Percentiles rank a stretch among this genome's conserved stretches.
Conservation (phyloP, 768 basidiomycete genomes). For the Mycena maculata region DNA sequence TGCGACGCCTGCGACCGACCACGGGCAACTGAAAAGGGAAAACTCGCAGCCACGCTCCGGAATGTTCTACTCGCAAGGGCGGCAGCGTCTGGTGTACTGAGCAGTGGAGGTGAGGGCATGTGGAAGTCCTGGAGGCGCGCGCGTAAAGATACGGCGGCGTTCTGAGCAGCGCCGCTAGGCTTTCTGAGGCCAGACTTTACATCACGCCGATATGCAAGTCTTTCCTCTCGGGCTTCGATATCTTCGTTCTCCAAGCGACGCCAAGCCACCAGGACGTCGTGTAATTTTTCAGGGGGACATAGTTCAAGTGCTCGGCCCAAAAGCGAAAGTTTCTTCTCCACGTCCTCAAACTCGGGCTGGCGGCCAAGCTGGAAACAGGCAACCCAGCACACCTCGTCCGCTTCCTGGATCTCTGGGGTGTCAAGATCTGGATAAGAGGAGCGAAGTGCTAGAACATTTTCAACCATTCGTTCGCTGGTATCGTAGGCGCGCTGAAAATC, state of each 20-base stretch:
- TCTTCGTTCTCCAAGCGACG: slow-evolving; percentile 77
- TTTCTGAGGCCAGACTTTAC: slow-evolving; percentile 31
- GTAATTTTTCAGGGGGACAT: slow-evolving; percentile 84
- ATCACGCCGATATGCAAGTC: slow-evolving; percentile 45
- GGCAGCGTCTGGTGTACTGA: slow-evolving; percentile 82
- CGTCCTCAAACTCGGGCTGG: slow-evolving; percentile 79
- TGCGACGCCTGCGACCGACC: slow-evolving; percentile 53
- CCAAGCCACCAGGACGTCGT: slow-evolving; percentile 85
- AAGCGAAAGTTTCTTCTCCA: slow-evolving; percentile 72
- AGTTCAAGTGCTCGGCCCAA: slow-evolving; percentile 87
- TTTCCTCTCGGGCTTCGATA: slow-evolving; percentile 61
- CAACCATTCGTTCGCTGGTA: slow-evolving; percentile 77
- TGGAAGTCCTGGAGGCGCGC: slow-evolving; percentile 73
- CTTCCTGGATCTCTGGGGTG: slow-evolving; percentile 63
- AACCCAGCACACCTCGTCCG: slow-evolving; percentile 89
- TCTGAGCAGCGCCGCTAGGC: slow-evolving; percentile 42
- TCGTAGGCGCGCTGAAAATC: slow-evolving; percentile 84
- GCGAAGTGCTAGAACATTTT: slow-evolving; percentile 64
- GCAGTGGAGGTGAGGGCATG: slow-evolving; percentile 74
- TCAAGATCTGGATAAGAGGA: slow-evolving; percentile 44
- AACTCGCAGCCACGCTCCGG: slow-evolving; percentile 78
- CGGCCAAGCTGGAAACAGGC: slow-evolving; percentile 90
- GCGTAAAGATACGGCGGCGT: slow-evolving; percentile 64
- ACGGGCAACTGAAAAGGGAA: slow-evolving; percentile 70
- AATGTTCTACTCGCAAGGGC: slow-evolving; percentile 85